phyloP scores from a whole-genome alignment of 2,329 filamentous ascomycete genomes.

The Pseudogymnoascus sp. region DNA sequence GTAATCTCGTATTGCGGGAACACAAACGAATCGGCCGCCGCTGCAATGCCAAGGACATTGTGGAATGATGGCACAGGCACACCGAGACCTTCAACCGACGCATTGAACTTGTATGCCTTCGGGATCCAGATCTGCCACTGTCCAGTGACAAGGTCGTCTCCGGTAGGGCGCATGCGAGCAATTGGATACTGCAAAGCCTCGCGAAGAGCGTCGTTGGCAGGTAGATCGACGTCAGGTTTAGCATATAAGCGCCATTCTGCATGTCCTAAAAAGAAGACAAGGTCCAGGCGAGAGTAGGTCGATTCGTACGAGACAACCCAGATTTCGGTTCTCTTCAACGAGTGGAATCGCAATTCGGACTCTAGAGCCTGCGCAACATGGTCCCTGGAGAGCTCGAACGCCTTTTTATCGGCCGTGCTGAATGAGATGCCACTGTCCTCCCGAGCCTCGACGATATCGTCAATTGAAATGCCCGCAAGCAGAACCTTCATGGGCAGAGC shows the following conservation, averaged over 20 bases:
- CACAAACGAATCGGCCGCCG: constrained; percentile 21
- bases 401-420: constrained; percentile 18
- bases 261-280: constrained; percentile 28
- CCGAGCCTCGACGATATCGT: constrained; percentile 22
- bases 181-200: constrained; percentile 39
- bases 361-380: constrained; percentile 28
- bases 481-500: constrained; percentile 36
- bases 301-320: constrained; percentile 40
- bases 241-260: constrained; percentile 43
- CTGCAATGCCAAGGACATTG: constrained; percentile 17
- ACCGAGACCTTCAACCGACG: constrained; percentile 33
- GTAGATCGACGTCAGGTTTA: constrained; percentile 32
- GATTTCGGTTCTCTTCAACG: constrained; percentile 27
- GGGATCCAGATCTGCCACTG: constrained; percentile 39
- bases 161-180: constrained; percentile 37
- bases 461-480: constrained; percentile 26
- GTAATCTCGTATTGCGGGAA: constrained; percentile 37
- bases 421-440: constrained; percentile 15
- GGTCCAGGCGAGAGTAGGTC: constrained; percentile 31
- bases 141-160: constrained; percentile 31
- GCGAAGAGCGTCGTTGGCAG: constrained; percentile 34
- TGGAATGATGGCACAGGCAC: constrained; percentile 17
- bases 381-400: constrained; percentile 29
- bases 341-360: constrained; percentile 29
- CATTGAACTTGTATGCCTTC: constrained; percentile 27